These are phyloP conservation scores for Suhomyces taliae DNA, from an alignment of 1,139 yeast species.

Conservation along the genomic window DNA sequence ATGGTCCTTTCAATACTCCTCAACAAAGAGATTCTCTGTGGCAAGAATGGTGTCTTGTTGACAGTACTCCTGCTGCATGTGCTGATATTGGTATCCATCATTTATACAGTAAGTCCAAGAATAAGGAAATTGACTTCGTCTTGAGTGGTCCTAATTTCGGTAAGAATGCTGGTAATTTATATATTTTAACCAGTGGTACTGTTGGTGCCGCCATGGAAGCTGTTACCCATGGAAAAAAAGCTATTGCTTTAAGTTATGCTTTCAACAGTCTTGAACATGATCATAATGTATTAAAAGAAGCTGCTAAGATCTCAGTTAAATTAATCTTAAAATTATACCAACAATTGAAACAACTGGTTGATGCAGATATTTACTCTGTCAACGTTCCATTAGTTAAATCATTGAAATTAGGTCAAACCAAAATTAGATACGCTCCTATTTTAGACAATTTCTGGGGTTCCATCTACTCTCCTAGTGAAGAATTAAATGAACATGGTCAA, in stretches of 20 bases:
- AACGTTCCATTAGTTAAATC: constrained; percentile 72
- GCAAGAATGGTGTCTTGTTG: constrained; percentile 82
- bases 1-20: constrained; percentile 68
- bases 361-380: constrained; percentile 73
- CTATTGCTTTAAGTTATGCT: constrained; percentile 84
- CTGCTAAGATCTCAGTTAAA: constrained; percentile 66
- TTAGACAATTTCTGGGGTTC: constrained; percentile 78
- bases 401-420: constrained; percentile 52
- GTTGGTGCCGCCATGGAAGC: constrained; percentile 98
- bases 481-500: constrained; percentile 26
- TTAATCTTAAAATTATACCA: constrained; percentile 57
- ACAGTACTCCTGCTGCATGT: constrained; percentile 96
- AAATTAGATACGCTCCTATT: constrained; percentile 71
- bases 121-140: constrained; percentile 73
- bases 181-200: constrained; percentile 91
- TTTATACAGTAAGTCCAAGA: constrained; percentile 47
- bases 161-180: constrained; percentile 86
- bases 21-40: constrained; percentile 31
- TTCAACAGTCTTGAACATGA: constrained; percentile 59
- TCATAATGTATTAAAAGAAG: constrained; percentile 56
- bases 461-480: constrained; percentile 35
- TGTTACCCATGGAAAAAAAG: constrained; percentile 69
- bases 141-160: constrained; percentile 96
- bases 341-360: constrained; percentile 50
- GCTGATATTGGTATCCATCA: constrained; percentile 88